Conservation (phyloP, 2,329 filamentous ascomycete species). For the Trichophyton equinum region DNA sequence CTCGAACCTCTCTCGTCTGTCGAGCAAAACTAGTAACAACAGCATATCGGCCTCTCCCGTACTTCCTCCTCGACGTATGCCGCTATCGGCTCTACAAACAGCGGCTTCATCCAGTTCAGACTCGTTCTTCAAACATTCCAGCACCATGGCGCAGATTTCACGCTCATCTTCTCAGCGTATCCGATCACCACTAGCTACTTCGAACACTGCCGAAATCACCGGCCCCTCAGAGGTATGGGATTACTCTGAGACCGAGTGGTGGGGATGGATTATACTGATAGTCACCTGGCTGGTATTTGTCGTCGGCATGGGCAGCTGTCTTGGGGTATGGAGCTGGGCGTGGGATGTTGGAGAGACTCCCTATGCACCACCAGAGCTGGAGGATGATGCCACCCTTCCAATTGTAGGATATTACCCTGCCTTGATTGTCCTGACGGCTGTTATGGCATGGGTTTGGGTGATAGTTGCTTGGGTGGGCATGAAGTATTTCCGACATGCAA, state of each 20-base stretch:
- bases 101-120: slow-evolving; percentile 38
- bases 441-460: slow-evolving; percentile 99
- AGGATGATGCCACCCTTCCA: slow-evolving; percentile 86
- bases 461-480: slow-evolving; percentile 95
- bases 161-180: slow-evolving; percentile 27
- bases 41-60: slow-evolving; percentile 19
- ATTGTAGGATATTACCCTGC: slow-evolving; percentile 97
- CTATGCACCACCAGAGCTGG: slow-evolving; percentile 85
- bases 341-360: slow-evolving; percentile 97
- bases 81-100: neutral
- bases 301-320: slow-evolving; percentile 86
- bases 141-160: slow-evolving; percentile 19
- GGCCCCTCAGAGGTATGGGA: slow-evolving; percentile 55
- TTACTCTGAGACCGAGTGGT: slow-evolving; percentile 91
- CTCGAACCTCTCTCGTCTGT: slow-evolving; percentile 21
- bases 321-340: slow-evolving; percentile 95
- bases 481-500: slow-evolving; percentile 98
- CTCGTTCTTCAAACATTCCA: slow-evolving; percentile 43
- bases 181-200: slow-evolving; percentile 25
- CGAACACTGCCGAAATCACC: slow-evolving; percentile 28
- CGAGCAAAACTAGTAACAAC: slow-evolving; percentile 25
- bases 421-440: slow-evolving; percentile 77
- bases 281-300: slow-evolving; percentile 96
- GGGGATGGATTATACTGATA: slow-evolving; percentile 87
- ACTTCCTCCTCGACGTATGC: slow-evolving; percentile 30